phyloP scores from a whole-genome alignment of 176 grass and related monocot genomes.

The Oryza rufipogon region DNA sequence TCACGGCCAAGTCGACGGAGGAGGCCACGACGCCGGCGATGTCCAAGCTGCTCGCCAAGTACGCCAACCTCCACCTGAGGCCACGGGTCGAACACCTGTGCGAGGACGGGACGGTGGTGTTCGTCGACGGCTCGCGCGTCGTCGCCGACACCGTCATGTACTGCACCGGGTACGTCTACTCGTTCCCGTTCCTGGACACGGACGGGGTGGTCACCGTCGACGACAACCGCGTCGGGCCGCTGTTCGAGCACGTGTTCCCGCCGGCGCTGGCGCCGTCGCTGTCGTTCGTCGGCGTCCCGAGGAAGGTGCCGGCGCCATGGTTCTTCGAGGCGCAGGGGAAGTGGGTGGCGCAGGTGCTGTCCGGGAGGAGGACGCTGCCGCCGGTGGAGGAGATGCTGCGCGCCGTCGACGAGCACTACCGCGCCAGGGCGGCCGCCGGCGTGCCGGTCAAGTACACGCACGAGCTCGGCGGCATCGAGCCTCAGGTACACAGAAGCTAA shows the following conservation, averaged over 20 bases:
- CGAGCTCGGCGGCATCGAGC: neutral
- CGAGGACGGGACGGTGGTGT: constrained; percentile 36
- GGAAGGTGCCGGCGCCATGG: neutral
- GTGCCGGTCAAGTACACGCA: constrained; percentile 30
- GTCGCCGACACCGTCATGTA: constrained; percentile 47
- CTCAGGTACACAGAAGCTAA: neutral
- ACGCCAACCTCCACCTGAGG: constrained; percentile 3
- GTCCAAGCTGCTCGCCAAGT: constrained; percentile 10
- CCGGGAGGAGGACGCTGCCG: constrained; percentile 21
- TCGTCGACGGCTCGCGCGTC: constrained; percentile 33
- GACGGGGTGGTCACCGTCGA: constrained; percentile 14
- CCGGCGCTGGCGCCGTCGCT: constrained; percentile 45
- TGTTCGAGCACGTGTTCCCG: constrained; percentile 55
- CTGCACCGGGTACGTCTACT: constrained; percentile 45
- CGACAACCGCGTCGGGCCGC: constrained; percentile 46
- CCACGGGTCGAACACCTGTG: neutral
- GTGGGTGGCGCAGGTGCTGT: constrained; percentile 41
- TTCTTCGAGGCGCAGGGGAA: constrained; percentile 40
- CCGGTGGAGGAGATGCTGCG: constrained; percentile 29
- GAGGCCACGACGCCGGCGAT: neutral
- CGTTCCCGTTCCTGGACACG: constrained; percentile 57
- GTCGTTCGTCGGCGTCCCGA: constrained; percentile 34
- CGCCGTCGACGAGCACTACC: constrained; percentile 22
- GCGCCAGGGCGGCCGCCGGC: constrained; percentile 7
- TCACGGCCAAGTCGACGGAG: neutral